These are phyloP conservation scores for Sphaerosporella brunnea DNA, from an alignment of 495 filamentous ascomycete genomes.

Conservation along the genomic window DNA sequence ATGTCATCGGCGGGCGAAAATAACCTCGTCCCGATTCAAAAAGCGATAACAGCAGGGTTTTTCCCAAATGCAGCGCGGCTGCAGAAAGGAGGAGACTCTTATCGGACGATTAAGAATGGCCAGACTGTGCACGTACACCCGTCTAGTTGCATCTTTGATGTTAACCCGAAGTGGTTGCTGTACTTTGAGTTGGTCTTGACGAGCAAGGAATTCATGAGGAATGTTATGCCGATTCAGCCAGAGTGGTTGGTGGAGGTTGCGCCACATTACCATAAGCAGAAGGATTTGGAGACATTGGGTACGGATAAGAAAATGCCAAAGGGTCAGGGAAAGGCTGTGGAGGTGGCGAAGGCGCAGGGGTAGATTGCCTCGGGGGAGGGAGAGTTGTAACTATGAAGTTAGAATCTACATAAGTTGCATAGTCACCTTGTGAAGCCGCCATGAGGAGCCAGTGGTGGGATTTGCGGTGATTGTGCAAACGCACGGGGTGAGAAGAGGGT, in stretches of 20 bases:
- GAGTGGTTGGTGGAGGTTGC: slow-evolving; percentile 84
- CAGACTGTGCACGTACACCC: slow-evolving; percentile 84
- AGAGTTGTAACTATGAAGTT: too few species aligned
- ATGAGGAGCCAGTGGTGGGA: too few species aligned
- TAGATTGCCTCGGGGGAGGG: too few species aligned
- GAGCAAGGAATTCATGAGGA: slow-evolving; percentile 78
- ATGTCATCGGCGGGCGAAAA: slow-evolving; percentile 48
- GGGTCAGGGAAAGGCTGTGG: slow-evolving; percentile 21
- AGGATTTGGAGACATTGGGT: slow-evolving; percentile 67
- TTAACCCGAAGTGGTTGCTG: slow-evolving; percentile 73
- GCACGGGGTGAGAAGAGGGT: too few species aligned
- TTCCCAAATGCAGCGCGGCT: slow-evolving; percentile 85
- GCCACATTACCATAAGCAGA: slow-evolving; percentile 89
- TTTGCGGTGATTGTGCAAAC: too few species aligned
- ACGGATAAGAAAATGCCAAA: slow-evolving; percentile 66
- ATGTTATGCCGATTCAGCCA: slow-evolving; percentile 63
- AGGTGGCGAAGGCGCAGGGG: background rate
- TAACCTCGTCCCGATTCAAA: slow-evolving; percentile 61
- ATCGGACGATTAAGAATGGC: slow-evolving; percentile 87
- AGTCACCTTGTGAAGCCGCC: too few species aligned
- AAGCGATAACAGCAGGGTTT: slow-evolving; percentile 80
- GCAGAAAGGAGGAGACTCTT: slow-evolving; percentile 70
- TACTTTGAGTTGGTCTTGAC: slow-evolving; percentile 89
- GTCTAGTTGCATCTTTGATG: slow-evolving; percentile 59
- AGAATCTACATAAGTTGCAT: too few species aligned